Percentiles rank a stretch among this genome's conserved stretches.
These are phyloP conservation scores for Cladorrhinum sp. DNA, from an alignment of 2,329 filamentous ascomycete species.

Conservation along the genomic window DNA sequence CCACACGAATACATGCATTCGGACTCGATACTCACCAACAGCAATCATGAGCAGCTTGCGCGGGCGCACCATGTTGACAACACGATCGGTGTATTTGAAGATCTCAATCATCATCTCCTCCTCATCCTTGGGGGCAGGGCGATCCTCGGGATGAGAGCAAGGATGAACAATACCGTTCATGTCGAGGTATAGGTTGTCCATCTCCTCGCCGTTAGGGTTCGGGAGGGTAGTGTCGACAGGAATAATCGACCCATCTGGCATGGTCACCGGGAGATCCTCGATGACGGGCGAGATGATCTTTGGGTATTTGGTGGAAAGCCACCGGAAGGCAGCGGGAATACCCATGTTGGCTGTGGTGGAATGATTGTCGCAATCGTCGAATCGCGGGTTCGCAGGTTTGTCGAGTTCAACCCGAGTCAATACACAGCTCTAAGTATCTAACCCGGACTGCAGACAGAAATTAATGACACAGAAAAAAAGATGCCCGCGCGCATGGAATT, in stretches of 20 bases:
- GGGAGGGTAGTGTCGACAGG: slow-evolving; percentile 80
- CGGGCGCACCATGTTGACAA: slow-evolving; percentile 97
- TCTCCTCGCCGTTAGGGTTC: slow-evolving; percentile 96
- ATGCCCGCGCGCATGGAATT: background rate
- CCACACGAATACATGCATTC: too few relatives aligned
- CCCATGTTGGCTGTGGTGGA: slow-evolving; percentile 59
- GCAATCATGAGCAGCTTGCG: slow-evolving; percentile 96
- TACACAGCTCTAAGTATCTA: background rate
- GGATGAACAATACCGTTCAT: slow-evolving; percentile 99
- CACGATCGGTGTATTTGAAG: slow-evolving; percentile 97
- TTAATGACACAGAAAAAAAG: background rate
- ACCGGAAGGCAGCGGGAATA: slow-evolving; percentile 93
- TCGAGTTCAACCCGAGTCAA: background rate
- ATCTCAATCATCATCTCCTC: slow-evolving; percentile 99
- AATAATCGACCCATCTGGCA: slow-evolving; percentile 77
- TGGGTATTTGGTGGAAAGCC: slow-evolving; percentile 94
- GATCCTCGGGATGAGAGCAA: slow-evolving; percentile 94
- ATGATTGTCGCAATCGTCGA: background rate
- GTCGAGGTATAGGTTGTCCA: slow-evolving; percentile 96
- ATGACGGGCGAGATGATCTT: slow-evolving; percentile 93
- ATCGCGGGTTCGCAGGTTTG: background rate
- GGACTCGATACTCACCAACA: slow-evolving; percentile 63
- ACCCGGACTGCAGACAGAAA: background rate
- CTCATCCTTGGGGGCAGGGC: slow-evolving; percentile 85
- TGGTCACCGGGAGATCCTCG: slow-evolving; percentile 76